These are phyloP conservation scores for Mycena pura DNA, from an alignment of 768 basidiomycete species.

Conservation along the genomic window DNA sequence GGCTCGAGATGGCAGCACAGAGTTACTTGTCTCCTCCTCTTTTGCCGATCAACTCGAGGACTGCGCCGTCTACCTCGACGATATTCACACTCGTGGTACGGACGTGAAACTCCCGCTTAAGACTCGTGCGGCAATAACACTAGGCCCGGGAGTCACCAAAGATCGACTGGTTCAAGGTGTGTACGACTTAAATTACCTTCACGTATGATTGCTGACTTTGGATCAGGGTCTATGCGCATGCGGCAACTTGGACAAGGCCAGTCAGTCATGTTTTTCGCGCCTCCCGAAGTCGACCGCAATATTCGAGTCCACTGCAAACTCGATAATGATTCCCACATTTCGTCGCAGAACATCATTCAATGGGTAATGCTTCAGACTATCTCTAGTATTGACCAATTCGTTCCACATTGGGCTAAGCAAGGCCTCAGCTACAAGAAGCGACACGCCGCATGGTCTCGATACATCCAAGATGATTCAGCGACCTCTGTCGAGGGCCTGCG, in stretches of 20 bases:
- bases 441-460: not conserved
- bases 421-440: constrained; percentile 15
- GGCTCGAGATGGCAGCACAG: constrained; percentile 41
- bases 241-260: constrained; percentile 54
- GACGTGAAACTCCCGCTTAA: constrained; percentile 55
- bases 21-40: constrained; percentile 45
- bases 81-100: constrained; percentile 59
- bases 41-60: constrained; percentile 42
- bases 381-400: too few species aligned
- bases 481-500: not conserved
- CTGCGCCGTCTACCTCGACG: constrained; percentile 59
- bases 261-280: constrained; percentile 31
- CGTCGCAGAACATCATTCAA: constrained; percentile 43
- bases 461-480: not conserved
- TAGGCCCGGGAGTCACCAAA: constrained; percentile 59
- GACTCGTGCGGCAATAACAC: constrained; percentile 52
- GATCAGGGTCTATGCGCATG: constrained; percentile 62
- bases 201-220: not conserved
- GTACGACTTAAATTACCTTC: not conserved
- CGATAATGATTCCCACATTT: not conserved
- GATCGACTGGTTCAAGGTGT: constrained; percentile 56
- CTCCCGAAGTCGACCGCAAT: constrained; percentile 5
- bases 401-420: constrained; percentile 19
- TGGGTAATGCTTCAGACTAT: constrained; percentile 56
- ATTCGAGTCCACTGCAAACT: not conserved